These are phyloP conservation scores for Abelmoschus esculentus DNA, from an alignment of 345 rosid species.

Conservation along the genomic window DNA sequence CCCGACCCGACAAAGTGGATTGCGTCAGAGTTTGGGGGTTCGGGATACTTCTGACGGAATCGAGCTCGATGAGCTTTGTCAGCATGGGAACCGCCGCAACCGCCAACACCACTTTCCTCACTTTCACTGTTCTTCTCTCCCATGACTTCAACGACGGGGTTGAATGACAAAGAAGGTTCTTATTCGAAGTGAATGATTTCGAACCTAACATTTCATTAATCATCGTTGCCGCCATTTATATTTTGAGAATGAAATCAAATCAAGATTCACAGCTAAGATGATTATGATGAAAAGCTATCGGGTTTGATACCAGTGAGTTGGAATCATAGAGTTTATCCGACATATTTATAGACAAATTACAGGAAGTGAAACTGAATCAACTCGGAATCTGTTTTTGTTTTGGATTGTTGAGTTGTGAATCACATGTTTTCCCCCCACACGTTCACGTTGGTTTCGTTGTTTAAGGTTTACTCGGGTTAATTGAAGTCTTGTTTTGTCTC, in stretches of 20 bases:
- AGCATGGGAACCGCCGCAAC: neutral
- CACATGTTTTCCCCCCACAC: no score
- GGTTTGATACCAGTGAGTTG: no score
- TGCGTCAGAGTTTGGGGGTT: slow-evolving; percentile 27
- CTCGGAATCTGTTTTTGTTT: no score
- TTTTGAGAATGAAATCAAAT: neutral
- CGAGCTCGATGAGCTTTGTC: neutral
- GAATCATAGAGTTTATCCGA: no score
- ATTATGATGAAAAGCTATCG: no score
- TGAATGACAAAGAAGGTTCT: neutral
- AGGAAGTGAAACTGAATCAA: no score
- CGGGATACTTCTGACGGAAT: neutral
- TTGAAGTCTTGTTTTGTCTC: no score
- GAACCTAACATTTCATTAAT: neutral
- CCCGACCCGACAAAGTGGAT: slow-evolving; percentile 62
- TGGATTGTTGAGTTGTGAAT: no score
- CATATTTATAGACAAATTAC: no score
- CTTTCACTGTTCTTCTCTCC: neutral
- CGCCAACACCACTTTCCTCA: neutral
- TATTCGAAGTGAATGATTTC: neutral
- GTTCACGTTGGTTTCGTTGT: no score
- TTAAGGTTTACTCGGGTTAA: no score
- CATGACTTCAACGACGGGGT: neutral
- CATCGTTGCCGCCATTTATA: neutral
- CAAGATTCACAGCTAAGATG: no score